A percentile compares a stretch with the other conserved stretches of the same genome.
Evolutionary conservation across 1,284 basidiomycete genomes (phyloP).

Genomic region (Pholiota adiposa): DNA sequence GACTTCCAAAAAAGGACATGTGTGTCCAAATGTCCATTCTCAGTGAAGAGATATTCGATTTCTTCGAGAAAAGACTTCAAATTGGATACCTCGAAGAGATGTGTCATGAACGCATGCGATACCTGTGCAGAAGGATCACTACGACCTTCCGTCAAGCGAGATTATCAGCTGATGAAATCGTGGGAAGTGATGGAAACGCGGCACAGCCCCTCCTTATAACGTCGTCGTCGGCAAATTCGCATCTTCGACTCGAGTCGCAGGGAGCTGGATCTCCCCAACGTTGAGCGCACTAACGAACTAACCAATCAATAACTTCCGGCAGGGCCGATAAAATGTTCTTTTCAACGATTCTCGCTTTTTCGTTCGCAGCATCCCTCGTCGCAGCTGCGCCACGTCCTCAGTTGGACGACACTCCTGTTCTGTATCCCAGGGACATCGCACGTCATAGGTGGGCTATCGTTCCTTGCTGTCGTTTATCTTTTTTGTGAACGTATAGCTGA

Average conservation of each 20-base stretch:
- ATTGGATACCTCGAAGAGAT: no score
- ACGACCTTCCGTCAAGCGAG: not conserved
- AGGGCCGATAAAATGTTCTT: slow-evolving; percentile 19
- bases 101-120: no score
- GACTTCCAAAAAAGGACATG: not conserved
- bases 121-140: not conserved
- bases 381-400: slow-evolving; percentile 16
- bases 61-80: no score
- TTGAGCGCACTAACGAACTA: slow-evolving; percentile 4
- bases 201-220: not conserved
- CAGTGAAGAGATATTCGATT: no score
- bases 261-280: slow-evolving; percentile 14
- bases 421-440: slow-evolving; percentile 9
- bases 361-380: slow-evolving; percentile 15
- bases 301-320: slow-evolving; percentile 1
- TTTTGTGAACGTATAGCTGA: not conserved
- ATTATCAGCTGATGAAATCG: not conserved
- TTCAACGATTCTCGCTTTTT: slow-evolving; percentile 13
- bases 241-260: slow-evolving; percentile 2
- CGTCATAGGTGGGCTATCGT: slow-evolving; percentile 14
- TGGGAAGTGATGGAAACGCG: not conserved
- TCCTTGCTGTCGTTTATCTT: not conserved
- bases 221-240: not conserved
- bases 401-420: slow-evolving; percentile 9
- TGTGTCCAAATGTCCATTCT: not conserved